These are phyloP conservation scores for Byssoonygena ceratinophila DNA, from an alignment of 2,329 filamentous ascomycete species.

Conservation along the genomic window DNA sequence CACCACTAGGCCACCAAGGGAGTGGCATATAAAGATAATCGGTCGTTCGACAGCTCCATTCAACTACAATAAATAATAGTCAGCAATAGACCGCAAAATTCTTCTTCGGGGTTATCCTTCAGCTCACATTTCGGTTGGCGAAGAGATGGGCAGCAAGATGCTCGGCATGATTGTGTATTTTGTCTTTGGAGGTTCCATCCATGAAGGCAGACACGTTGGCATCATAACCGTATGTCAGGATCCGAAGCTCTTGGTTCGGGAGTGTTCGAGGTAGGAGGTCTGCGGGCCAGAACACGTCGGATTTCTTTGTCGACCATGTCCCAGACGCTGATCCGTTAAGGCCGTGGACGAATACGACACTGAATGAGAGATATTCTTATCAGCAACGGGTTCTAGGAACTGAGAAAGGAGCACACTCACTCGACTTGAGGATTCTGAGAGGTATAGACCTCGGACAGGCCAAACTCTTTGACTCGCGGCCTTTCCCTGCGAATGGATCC, in stretches of 20 bases:
- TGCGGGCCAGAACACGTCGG: conserved; percentile 55
- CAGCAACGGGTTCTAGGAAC: neutral
- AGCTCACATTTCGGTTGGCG: conserved; percentile 48
- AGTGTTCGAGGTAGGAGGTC: conserved; percentile 56
- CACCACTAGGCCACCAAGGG: conserved; percentile 60
- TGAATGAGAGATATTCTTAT: conserved; percentile 9
- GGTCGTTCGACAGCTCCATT: conserved; percentile 47
- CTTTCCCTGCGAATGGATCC: conserved; percentile 7
- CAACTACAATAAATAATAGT: conserved; percentile 22
- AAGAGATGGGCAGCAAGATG: conserved; percentile 54
- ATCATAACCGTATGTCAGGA: conserved; percentile 66
- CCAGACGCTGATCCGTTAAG: conserved; percentile 54
- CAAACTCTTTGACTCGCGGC: conserved; percentile 29
- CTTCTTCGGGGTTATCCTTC: neutral
- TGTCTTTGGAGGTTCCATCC: conserved; percentile 50
- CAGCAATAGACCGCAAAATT: neutral
- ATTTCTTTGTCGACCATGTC: conserved; percentile 47
- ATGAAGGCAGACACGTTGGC: conserved; percentile 49
- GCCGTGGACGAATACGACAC: conserved; percentile 60
- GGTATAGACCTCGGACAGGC: conserved; percentile 35
- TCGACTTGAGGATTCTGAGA: conserved; percentile 34
- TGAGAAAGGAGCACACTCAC: conserved; percentile 13
- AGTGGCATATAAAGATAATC: conserved; percentile 68
- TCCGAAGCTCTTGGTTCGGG: conserved; percentile 47
- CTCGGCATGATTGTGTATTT: conserved; percentile 61